Percentiles rank a stretch among this genome's conserved stretches.
Evolutionary conservation across 1,139 yeast genomes (phyloP).

Genomic region (Geotrichum carabidarum): DNA sequence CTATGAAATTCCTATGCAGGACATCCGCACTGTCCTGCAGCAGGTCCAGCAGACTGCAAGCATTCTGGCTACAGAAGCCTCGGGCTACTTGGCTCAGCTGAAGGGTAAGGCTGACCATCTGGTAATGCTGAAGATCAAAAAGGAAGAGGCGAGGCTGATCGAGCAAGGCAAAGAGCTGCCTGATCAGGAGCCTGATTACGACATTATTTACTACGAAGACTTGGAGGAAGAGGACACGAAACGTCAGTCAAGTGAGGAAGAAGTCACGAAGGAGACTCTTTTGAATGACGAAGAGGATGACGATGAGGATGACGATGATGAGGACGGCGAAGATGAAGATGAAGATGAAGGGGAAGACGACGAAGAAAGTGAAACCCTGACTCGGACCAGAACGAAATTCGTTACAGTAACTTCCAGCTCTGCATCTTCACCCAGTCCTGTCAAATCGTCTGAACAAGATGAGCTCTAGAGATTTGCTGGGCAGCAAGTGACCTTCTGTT

Average conservation of each 20-base stretch:
- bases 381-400: not conserved
- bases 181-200: slow-evolving; percentile 25
- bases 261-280: not conserved
- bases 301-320: not conserved
- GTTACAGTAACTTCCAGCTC: not conserved
- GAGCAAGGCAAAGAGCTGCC: slow-evolving; percentile 18
- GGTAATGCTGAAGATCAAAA: slow-evolving; percentile 53
- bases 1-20: slow-evolving; percentile 46
- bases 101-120: slow-evolving; percentile 80
- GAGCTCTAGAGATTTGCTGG: not conserved
- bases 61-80: slow-evolving; percentile 60
- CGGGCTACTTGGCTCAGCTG: slow-evolving; percentile 61
- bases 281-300: not conserved
- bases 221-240: slow-evolving; percentile 18
- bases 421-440: not conserved
- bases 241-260: not conserved
- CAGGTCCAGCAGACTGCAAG: slow-evolving; percentile 58
- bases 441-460: not conserved
- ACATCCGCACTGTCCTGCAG: slow-evolving; percentile 48
- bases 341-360: not conserved
- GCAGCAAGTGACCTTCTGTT: too few relatives aligned
- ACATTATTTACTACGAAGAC: slow-evolving; percentile 26
- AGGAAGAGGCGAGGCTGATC: slow-evolving; percentile 12
- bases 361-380: not conserved
- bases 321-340: not conserved